Percentiles rank a stretch among this genome's conserved stretches.
Evolutionary conservation across 2,329 filamentous ascomycete species (phyloP).

Genomic region (Penicillium sp.): DNA sequence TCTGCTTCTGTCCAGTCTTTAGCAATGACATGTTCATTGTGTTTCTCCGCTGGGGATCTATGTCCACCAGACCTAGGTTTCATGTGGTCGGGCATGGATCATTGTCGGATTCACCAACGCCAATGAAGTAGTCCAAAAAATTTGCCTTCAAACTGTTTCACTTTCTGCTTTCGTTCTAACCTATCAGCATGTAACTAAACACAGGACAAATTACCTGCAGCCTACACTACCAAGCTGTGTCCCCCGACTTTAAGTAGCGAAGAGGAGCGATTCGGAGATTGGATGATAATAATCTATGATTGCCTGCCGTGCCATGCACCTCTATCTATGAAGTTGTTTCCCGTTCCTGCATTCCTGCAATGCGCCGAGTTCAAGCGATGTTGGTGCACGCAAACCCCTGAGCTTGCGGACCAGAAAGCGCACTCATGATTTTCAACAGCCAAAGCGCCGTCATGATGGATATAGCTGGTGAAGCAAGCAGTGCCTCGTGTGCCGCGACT

Average conservation of each 20-base stretch:
- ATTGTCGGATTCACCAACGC: background rate
- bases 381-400: background rate
- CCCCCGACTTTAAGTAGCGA: background rate
- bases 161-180: background rate
- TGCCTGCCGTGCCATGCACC: background rate
- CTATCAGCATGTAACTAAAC: background rate
- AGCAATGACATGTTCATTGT: constrained; percentile 2
- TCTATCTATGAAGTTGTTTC: background rate
- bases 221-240: no score
- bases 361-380: background rate
- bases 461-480: background rate
- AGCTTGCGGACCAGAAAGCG: background rate
- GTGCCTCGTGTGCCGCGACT: background rate
- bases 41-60: background rate
- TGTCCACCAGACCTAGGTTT: constrained; percentile 3
- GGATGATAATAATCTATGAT: background rate
- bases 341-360: constrained; percentile 2
- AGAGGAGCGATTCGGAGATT: background rate
- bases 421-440: background rate
- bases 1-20: constrained; percentile 1
- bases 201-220: no score
- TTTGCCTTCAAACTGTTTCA: background rate
- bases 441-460: background rate
- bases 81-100: constrained; percentile 3
- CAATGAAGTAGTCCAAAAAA: constrained; percentile 6